These are phyloP conservation scores for Coemansia sp. DNA, from an alignment of 192 early-diverging fungal species.

Conservation along the genomic window DNA sequence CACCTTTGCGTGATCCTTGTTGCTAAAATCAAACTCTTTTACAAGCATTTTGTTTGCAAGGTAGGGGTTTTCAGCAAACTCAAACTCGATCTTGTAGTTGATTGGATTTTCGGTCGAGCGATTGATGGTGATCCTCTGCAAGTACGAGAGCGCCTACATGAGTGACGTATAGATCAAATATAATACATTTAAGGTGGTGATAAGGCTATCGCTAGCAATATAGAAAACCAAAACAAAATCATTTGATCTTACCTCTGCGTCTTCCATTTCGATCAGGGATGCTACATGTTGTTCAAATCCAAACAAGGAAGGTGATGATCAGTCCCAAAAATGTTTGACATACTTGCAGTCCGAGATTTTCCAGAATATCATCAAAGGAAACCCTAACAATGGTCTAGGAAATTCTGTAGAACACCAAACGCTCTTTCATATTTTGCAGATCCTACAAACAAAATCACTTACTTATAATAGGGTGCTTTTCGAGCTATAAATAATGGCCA, in stretches of 20 bases:
- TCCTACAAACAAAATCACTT: conserved; percentile 7
- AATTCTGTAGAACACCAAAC: background rate
- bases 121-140: conserved; percentile 76
- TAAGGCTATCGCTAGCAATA: background rate
- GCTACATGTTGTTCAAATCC: conserved; percentile 27
- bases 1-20: conserved; percentile 61
- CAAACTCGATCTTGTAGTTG: conserved; percentile 61
- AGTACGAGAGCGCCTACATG: conserved; percentile 71
- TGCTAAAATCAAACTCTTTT: conserved; percentile 64
- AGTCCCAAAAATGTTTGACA: background rate
- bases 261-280: conserved; percentile 57
- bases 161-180: background rate
- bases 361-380: background rate
- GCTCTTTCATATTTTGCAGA: background rate
- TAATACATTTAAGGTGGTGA: background rate
- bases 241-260: conserved; percentile 35
- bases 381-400: background rate
- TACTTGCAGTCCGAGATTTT: background rate
- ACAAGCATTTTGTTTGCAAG: conserved; percentile 59
- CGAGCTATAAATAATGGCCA: conserved; percentile 27
- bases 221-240: background rate
- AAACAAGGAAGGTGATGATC: conserved; percentile 21
- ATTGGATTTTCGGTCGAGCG: conserved; percentile 51
- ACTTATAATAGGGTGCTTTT: conserved; percentile 57
- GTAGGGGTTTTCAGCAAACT: conserved; percentile 61